Conservation (phyloP, 2,329 filamentous ascomycete species). For the Aureobasidium sp. region DNA sequence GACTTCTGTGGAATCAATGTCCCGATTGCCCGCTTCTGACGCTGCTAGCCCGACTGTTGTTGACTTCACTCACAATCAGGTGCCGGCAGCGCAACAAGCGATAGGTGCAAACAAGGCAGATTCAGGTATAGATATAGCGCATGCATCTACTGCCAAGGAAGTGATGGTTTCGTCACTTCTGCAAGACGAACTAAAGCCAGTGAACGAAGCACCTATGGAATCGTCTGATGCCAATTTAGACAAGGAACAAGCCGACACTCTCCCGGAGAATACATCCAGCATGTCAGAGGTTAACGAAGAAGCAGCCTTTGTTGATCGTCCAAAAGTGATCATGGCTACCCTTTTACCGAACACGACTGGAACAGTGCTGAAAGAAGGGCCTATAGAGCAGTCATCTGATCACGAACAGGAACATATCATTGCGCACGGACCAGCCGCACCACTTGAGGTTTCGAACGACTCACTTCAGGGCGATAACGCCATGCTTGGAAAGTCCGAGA, state of each 20-base stretch:
- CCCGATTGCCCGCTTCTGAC: background rate
- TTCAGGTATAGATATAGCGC: constrained; percentile 4
- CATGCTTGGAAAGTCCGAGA: too few species aligned
- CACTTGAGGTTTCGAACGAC: background rate
- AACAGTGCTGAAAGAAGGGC: too few species aligned
- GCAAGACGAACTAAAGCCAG: background rate
- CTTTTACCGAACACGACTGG: too few species aligned
- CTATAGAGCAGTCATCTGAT: background rate
- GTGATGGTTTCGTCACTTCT: background rate
- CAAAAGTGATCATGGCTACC: too few species aligned
- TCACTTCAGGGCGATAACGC: background rate
- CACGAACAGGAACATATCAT: constrained; percentile 11
- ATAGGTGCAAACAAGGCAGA: constrained; percentile 4
- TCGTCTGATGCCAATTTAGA: background rate
- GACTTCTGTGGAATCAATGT: background rate
- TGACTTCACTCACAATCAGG: background rate
- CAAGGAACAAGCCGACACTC: background rate
- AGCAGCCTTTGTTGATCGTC: too few species aligned
- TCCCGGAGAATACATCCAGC: background rate
- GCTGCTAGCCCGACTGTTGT: constrained; percentile 13
- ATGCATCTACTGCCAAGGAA: background rate
- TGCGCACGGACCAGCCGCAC: background rate
- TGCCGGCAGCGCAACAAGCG: background rate
- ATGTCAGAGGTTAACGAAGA: background rate
- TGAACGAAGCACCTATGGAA: background rate